phyloP scores from a whole-genome alignment of 2,329 filamentous ascomycete species.

The Cladorrhinum sp. region DNA sequence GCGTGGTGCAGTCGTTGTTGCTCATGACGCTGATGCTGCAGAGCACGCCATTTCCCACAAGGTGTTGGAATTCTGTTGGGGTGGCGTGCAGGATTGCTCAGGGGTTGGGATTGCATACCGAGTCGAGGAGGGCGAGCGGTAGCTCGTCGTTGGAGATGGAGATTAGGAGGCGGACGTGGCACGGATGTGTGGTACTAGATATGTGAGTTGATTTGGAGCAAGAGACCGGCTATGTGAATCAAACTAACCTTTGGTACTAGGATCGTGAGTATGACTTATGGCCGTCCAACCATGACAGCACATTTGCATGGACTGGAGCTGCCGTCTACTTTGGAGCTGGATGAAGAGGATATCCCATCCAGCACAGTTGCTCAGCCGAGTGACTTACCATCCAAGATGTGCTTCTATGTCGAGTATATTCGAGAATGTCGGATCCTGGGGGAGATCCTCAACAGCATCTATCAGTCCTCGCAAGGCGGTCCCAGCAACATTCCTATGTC shows the following conservation, averaged over 20 bases:
- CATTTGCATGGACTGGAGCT: constrained; percentile 24
- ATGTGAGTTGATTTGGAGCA: constrained; percentile 13
- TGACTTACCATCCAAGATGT: constrained; percentile 13
- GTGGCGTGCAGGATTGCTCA: constrained; percentile 41
- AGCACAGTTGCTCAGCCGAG: not conserved
- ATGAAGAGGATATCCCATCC: not conserved
- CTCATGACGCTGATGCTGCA: constrained; percentile 40
- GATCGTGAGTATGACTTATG: constrained; percentile 31
- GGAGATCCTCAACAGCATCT: constrained; percentile 23
- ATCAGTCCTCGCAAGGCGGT: constrained; percentile 13
- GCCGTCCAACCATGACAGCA: constrained; percentile 27
- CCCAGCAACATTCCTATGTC: not conserved
- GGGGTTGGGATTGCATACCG: constrained; percentile 41
- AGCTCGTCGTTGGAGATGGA: constrained; percentile 34
- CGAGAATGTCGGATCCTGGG: constrained; percentile 21
- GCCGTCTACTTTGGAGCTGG: constrained; percentile 9
- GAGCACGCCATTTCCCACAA: constrained; percentile 38
- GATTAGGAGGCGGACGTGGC: constrained; percentile 30
- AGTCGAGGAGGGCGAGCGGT: not conserved
- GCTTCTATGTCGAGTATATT: constrained; percentile 21
- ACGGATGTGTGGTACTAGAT: constrained; percentile 27
- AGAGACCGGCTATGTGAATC: not conserved
- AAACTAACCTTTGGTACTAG: constrained; percentile 7
- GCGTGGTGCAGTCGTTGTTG: constrained; percentile 41
- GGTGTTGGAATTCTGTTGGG: constrained; percentile 44